Conservation (phyloP, 1,139 yeast genomes). For the Zygosaccharomyces pseudobailii region DNA sequence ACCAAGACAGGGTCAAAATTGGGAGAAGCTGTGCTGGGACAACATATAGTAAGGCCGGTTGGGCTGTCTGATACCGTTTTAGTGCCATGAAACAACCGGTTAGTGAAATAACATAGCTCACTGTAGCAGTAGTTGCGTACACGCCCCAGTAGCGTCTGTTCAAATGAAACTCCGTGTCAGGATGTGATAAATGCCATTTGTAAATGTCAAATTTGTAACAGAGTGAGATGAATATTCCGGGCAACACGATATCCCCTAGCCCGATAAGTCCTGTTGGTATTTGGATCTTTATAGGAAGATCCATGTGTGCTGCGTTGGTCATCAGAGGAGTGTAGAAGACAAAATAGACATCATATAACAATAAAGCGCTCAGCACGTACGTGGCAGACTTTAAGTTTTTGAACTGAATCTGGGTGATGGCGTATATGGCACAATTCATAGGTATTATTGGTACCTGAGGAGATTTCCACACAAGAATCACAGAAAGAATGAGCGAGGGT, state of each 20-base stretch:
- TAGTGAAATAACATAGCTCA: constrained; percentile 43
- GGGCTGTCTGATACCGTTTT: constrained; percentile 43
- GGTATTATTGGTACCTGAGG: constrained; percentile 10
- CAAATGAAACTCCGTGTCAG: constrained; percentile 24
- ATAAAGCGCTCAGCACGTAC: constrained; percentile 45
- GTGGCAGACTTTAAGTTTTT: constrained; percentile 46
- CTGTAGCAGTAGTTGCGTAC: constrained; percentile 17
- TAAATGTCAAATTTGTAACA: constrained; percentile 29
- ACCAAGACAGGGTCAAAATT: constrained; percentile 33
- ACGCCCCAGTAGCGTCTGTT: constrained; percentile 20
- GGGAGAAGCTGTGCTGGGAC: constrained; percentile 49
- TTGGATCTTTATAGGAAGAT: constrained; percentile 42
- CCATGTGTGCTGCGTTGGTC: constrained; percentile 52
- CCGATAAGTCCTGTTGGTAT: constrained; percentile 36
- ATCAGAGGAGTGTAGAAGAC: constrained; percentile 61
- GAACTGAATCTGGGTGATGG: constrained; percentile 18
- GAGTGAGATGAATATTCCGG: constrained; percentile 24
- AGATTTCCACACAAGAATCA: neutral
- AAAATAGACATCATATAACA: constrained; percentile 60
- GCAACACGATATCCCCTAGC: constrained; percentile 46
- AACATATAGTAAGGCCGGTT: constrained; percentile 63
- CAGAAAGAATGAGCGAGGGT: constrained; percentile 8
- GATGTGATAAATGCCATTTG: constrained; percentile 22
- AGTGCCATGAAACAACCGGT: constrained; percentile 41
- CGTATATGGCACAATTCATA: constrained; percentile 22